Base-by-base conservation (phyloP, 345 rosid genomes). In the Abelmoschus esculentus region DNA sequence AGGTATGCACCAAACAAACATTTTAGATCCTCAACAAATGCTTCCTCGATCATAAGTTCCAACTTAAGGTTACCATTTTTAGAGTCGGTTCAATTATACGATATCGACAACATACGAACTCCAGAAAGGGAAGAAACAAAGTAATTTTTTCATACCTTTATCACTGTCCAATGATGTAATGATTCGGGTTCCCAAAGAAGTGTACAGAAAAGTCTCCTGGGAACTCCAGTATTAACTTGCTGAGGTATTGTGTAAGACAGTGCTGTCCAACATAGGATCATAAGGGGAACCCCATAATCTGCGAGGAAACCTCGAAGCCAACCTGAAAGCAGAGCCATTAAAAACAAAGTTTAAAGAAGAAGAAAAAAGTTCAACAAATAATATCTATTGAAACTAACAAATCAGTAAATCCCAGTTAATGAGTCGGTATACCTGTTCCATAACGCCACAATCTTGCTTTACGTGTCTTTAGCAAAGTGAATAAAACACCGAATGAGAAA, bases 101-200 rank as follows among this genome's bases (percentile, higher is more conserved):
- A 53, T 34, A 11, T 15, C 7, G 8, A 3, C 14, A 29, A 15
- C 11, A 66, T 1, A 56, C 53, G 15, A 55, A 47, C 66, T 73
- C 60, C 12, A 17, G 47, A 46, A 71, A 40, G 28, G 59, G 18
- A 52, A 7, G 17, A 47, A 12, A 60, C 29, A 47, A 17, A 28
- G 6, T 42, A 8, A 42, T 42, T 42, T 42, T 63, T 17, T 11
- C 19, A 7, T 47, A 88, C 98, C 84, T 77, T 80, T 34, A 88
- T 58, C 29, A 90, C 95, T 19, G 95, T 88, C 98, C 98, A 92
- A 58, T 92, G 98, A 17, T 83, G 29, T 56, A 85, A 52, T 14
- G 98, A 85, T 52, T 76, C 78, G 64, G 89, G 68, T 53, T 92
- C 95, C 96, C 93, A 92, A n/a, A 86, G 90, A 73, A 90, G 91